A percentile compares a stretch with the other conserved stretches of the same genome.
Conservation (phyloP, 2,329 filamentous ascomycete species). For the Colletotrichum aenigma region DNA sequence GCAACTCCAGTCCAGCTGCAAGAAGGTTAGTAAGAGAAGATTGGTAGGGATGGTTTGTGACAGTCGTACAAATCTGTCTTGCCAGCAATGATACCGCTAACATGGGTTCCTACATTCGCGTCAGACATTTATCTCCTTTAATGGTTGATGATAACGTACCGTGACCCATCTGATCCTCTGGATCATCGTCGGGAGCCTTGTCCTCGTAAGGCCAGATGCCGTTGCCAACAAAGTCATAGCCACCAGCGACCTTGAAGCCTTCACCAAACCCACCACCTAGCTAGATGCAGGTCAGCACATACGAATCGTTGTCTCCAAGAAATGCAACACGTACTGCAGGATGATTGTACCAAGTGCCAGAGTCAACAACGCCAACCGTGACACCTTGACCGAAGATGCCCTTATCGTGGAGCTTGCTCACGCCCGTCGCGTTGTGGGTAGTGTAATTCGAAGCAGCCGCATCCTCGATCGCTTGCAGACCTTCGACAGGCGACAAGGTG, state of each 20-base stretch:
- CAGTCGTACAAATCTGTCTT: slow-evolving; percentile 22
- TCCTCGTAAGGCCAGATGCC: slow-evolving; percentile 13
- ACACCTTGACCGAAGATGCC: slow-evolving; percentile 41
- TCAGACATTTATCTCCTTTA: background rate
- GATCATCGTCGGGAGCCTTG: slow-evolving; percentile 26
- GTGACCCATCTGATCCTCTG: slow-evolving; percentile 28
- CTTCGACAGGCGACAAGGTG: background rate
- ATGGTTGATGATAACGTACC: slow-evolving; percentile 23
- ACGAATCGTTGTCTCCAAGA: fast-evolving
- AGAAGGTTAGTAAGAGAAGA: background rate
- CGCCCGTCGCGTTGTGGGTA: slow-evolving; percentile 40
- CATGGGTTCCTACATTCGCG: slow-evolving; percentile 38
- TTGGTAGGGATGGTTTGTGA: too few relatives aligned
- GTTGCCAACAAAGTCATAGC: slow-evolving; percentile 49
- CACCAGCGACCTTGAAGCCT: slow-evolving; percentile 47
- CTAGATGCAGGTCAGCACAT: slow-evolving; percentile 24
- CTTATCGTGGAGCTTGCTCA: slow-evolving; percentile 38
- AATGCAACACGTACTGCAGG: slow-evolving; percentile 29
- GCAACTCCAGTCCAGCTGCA: slow-evolving; percentile 29
- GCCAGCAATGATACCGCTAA: slow-evolving; percentile 34
- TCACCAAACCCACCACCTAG: slow-evolving; percentile 51
- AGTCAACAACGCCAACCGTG: slow-evolving; percentile 43
- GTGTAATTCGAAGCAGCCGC: slow-evolving; percentile 33
- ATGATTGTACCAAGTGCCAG: slow-evolving; percentile 43
- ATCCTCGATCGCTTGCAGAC: background rate